Base-by-base conservation (phyloP, 2,329 filamentous ascomycete species). In the Fusarium nelsonii region DNA sequence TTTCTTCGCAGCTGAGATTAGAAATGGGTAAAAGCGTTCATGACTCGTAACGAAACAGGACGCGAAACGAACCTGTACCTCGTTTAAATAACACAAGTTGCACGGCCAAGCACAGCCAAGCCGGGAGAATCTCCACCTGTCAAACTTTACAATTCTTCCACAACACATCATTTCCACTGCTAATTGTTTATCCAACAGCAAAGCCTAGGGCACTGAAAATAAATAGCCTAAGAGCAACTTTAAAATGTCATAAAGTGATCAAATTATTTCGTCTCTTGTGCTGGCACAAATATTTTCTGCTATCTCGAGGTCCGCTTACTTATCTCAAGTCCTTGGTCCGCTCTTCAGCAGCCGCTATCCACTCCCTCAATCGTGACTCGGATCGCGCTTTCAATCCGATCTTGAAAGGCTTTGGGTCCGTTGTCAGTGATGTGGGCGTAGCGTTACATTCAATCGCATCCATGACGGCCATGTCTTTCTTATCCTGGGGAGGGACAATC, bases 351-450 rank as follows among this genome's bases (percentile, higher is more conserved):
- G 78, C 82, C 0, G 73, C 75, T 68, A 89, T 85, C 87, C 87
- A 90, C 69, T 78, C 65, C 71, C 82, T 77, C 63, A 89, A 64
- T 68, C 74, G 77, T 39, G 67, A 74, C 65, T 80, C 77, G 69
- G 87, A 79, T 40, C 88, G 79, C 6, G 84, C 79, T 65, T 77
- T 80, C 16, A 73, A 28, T 2, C 69, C 68, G n/a, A 73, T 59
- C 60, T 89, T 89, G 77, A 90, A 90, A 2, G 85, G 84, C 77
- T 87, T 89, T 0, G 88, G 88, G 68, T 90, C 87, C 4, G 85
- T 86, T 0, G 87, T 89, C 75, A 90, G 75, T 10, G 84, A 83
- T 1, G 88, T 90, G 1, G 87, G 83, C 20, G 84, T 84, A 3
- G 79, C 77, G 72, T 85, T 89, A 70, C 86, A 89, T 32, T 87